Base-by-base conservation (phyloP, 2,329 filamentous ascomycete genomes). In the Hypoxylon sp. region DNA sequence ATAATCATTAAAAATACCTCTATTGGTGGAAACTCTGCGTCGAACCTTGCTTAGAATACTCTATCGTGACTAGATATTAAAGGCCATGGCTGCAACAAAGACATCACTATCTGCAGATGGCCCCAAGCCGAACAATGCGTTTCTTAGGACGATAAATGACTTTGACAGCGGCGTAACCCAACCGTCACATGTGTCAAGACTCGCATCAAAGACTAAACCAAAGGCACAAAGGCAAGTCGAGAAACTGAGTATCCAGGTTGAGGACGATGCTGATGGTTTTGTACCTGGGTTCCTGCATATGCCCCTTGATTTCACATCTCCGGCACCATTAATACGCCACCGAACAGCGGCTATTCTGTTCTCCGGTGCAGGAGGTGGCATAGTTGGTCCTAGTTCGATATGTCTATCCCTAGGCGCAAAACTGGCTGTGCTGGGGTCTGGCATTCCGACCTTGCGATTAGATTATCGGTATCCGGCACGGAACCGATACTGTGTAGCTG, bases 361-460 rank as follows among this genome's bases (percentile, higher is more conserved):
- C 6, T 31, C 9, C 8, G 42, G 32, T n/a, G 32, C 16, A n/a
- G 21, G 32, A 27, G 32, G 42, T 3, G 23, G 42, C 9, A 32
- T 73, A 8, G 68, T 63, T n/a, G 73, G 72, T 1, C 73, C 74
- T 2, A 69, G 64, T 4, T 69, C 67, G 52, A 71, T 70, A 11
- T 75, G 76, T 55, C 66, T 75, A 4, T 70, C 68, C 0, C 6
- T 65, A 75, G 1, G 73, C 11, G 67, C 73, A 45, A 77, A 76
- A 57, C 60, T 76, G 8, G 68, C 71, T 15, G 65, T 61, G 16
- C 47, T 75, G 4, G 69, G 67, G 19, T 66, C 30, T 19, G 48
- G 48, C 1, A 23, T 76, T 45, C 73, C 71, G 1, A 66, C 64
- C n/a, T 57, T 76, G 26, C 66, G 72, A 4, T 67, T 76, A 6